phyloP scores from a whole-genome alignment of 2,329 filamentous ascomycete species.

The Exophiala sideris region DNA sequence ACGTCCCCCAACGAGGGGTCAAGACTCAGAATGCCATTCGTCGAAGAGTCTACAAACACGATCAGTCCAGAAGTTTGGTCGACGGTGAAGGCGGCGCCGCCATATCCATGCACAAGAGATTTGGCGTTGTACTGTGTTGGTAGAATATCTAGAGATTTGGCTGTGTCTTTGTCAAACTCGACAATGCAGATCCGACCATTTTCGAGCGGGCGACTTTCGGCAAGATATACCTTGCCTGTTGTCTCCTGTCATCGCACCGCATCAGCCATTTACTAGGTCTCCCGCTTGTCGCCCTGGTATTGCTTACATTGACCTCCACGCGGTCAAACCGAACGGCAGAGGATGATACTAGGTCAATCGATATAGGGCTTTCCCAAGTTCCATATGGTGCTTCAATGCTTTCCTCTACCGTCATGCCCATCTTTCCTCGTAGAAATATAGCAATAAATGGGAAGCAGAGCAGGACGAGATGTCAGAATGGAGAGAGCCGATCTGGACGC shows the following conservation, averaged over 20 bases:
- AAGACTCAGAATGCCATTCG: conserved; percentile 45
- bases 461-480: too few relatives aligned
- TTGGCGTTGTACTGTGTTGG: conserved; percentile 44
- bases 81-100: conserved; percentile 46
- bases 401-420: too few relatives aligned
- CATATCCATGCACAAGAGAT: conserved; percentile 53
- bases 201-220: conserved; percentile 37
- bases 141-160: conserved; percentile 38
- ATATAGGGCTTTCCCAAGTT: too few relatives aligned
- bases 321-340: conserved; percentile 33
- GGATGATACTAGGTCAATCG: too few relatives aligned
- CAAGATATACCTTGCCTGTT: conserved; percentile 33
- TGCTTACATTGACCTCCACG: conserved; percentile 31
- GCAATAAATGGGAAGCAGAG: too few relatives aligned
- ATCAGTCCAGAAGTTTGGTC: conserved; percentile 38
- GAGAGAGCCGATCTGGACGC: too few relatives aligned
- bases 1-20: conserved; percentile 38
- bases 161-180: conserved; percentile 37
- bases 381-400: too few relatives aligned
- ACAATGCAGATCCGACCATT: conserved; percentile 47
- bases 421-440: too few relatives aligned
- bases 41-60: conserved; percentile 46
- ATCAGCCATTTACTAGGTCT: too few relatives aligned
- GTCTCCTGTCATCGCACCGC: conserved; percentile 16
- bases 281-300: too few relatives aligned